phyloP scores from a whole-genome alignment of 805 yeast genomes.

The Candida koratica region DNA sequence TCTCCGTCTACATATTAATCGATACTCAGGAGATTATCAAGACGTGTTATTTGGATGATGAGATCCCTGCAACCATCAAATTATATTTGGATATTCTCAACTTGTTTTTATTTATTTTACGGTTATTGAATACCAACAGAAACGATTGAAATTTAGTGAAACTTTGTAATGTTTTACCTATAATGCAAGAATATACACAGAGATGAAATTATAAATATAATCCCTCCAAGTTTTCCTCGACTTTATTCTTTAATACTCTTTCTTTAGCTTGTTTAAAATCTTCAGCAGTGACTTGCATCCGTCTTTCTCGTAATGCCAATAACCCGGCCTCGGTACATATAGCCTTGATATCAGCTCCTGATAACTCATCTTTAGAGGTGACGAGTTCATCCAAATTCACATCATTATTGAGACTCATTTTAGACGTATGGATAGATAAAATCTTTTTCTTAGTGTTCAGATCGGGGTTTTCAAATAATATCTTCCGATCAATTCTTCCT shows the following conservation, averaged over 20 bases:
- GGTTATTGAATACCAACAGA: conserved; percentile 24
- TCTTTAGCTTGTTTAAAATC: conserved; percentile 94
- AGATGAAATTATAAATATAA: conserved; percentile 54
- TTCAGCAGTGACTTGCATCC: conserved; percentile 94
- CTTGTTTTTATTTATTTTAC: conserved; percentile 69
- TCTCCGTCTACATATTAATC: conserved; percentile 65
- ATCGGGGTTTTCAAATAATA: conserved; percentile 93
- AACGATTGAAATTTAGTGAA: no score
- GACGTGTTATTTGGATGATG: conserved; percentile 76
- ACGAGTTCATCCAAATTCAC: conserved; percentile 88
- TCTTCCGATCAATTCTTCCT: conserved; percentile 95
- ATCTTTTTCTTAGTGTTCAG: conserved; percentile 90
- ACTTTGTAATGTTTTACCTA: no score
- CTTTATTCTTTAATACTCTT: conserved; percentile 91
- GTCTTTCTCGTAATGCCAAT: conserved; percentile 90
- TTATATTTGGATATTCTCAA: conserved; percentile 81
- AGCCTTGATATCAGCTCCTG: conserved; percentile 97
- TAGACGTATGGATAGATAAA: conserved; percentile 84
- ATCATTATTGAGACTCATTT: conserved; percentile 85
- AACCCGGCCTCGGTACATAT: conserved; percentile 97
- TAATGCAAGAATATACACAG: no score
- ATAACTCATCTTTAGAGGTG: conserved; percentile 84
- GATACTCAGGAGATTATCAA: conserved; percentile 82
- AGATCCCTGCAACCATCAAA: conserved; percentile 72
- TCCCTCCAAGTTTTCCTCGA: conserved; percentile 94